Base-by-base conservation (phyloP, 1,284 basidiomycete species). In the Trichosporon sp. region DNA sequence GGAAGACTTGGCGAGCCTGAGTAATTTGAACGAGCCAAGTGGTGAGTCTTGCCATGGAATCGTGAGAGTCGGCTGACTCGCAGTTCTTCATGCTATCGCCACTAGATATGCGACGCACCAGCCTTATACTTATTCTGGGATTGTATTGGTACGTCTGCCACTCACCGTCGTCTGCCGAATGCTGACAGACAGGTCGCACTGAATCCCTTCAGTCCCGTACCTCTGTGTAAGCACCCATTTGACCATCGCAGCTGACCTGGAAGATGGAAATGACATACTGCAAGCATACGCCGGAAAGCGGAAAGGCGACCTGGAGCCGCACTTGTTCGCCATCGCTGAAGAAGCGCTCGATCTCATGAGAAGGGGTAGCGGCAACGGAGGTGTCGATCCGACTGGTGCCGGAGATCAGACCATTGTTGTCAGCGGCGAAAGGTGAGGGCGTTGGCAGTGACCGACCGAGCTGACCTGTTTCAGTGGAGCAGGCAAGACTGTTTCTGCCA, bases 81-180 rank as follows among this genome's bases (percentile, higher is more conserved):
- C 73, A 94, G 95, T 99, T 44, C 85, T 99, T 56, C 94, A 99
- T 78, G 96, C 95, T 52, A 98, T 99, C 73, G 88, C 91, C 44
- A 96, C 95, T 79, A 89, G 96, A 73, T 99, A 99, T 83, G 92
- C 90, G 21, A 91, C 95, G 73, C 93, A 96, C 78, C 91, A 91
- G 78, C 98, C 98, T 73, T 99, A 99, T 79, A 99, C 96, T 40
- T 99, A 99, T 82, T 95, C 92, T 68, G 96, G 96, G 73, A 99
- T 99, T 74, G 79, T 81, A 11, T 68, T 81, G n/a, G 78, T 77
- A 49, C 67, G 84, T 70, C 16, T 7, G 6, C 7, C n/a, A 31
- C 29, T 46, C n/a, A n/a, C n/a, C n/a, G n/a, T n/a, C 13, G 40
- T n/a, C 6, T 46, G 36, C 4, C 14, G 4, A 4, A 9, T 7